Conservation (phyloP, 2,329 filamentous ascomycete species). For the Trichoderma sp. region DNA sequence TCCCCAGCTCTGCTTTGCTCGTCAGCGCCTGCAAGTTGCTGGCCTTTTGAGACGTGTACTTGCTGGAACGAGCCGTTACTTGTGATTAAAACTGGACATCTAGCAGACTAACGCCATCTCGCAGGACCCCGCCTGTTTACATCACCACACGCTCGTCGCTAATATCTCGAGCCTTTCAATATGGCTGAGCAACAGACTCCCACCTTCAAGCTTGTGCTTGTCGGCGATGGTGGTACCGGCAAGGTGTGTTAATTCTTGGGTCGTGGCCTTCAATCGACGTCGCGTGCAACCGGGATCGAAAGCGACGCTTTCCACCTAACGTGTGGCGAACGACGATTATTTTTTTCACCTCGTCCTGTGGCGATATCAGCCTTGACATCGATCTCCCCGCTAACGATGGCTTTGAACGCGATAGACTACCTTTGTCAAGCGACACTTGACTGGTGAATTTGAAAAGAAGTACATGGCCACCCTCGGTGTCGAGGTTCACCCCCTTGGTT, state of each 20-base stretch:
- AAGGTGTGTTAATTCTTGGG: constrained; percentile 67
- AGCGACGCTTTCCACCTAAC: constrained; percentile 14
- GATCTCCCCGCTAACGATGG: constrained; percentile 9
- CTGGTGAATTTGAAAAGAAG: constrained; percentile 99
- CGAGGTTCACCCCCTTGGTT: constrained; percentile 97
- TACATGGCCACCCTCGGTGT: constrained; percentile 99
- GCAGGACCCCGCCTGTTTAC: constrained; percentile 55
- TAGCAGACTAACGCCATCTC: constrained; percentile 41
- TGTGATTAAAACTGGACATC: constrained; percentile 13
- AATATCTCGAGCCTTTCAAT: constrained; percentile 40
- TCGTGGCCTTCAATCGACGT: constrained; percentile 13
- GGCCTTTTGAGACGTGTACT: neutral
- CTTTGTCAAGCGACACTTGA: constrained; percentile 99
- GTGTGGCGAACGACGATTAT: constrained; percentile 26
- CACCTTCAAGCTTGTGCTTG: constrained; percentile 99
- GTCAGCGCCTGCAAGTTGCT: neutral
- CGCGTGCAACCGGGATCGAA: constrained; percentile 44
- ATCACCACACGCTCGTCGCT: constrained; percentile 39
- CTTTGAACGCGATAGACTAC: constrained; percentile 70
- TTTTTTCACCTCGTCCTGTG: constrained; percentile 20
- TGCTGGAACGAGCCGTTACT: constrained; percentile 9
- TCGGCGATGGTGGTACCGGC: constrained; percentile 98
- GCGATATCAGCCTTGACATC: constrained; percentile 7
- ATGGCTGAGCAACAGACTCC: constrained; percentile 69
- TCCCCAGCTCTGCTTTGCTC: neutral